Conservation (phyloP, 768 basidiomycete species). For the Rhizopogon vinicolor region DNA sequence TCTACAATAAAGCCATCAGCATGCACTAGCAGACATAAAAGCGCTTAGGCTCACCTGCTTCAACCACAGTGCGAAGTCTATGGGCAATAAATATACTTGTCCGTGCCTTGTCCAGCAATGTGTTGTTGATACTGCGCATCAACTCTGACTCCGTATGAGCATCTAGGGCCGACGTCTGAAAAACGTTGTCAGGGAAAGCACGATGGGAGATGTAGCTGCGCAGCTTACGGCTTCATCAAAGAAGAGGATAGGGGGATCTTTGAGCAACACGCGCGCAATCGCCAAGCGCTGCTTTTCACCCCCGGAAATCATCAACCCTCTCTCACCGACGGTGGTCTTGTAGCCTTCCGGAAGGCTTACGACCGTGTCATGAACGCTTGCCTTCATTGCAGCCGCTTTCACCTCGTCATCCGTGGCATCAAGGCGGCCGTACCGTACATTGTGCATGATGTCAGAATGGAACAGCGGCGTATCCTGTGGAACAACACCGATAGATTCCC, state of each 20-base stretch:
- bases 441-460: constrained; percentile 93
- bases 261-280: constrained; percentile 86
- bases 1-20: constrained; percentile 39
- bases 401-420: constrained; percentile 91
- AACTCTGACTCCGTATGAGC: constrained; percentile 92
- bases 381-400: constrained; percentile 73
- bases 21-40: neutral
- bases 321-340: constrained; percentile 87
- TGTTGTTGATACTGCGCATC: constrained; percentile 88
- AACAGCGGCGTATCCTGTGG: constrained; percentile 98
- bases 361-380: constrained; percentile 83
- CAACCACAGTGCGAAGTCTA: constrained; percentile 81
- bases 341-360: constrained; percentile 82
- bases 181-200: constrained; percentile 1
- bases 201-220: neutral
- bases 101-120: constrained; percentile 68
- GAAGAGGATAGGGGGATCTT: constrained; percentile 94
- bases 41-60: constrained; percentile 58
- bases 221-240: constrained; percentile 93
- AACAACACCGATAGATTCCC: constrained; percentile 83
- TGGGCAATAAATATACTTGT: constrained; percentile 99
- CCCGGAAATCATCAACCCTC: constrained; percentile 97
- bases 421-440: constrained; percentile 88
- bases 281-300: constrained; percentile 98
- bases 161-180: constrained; percentile 91